Percentiles rank a stretch among this genome's conserved stretches.
phyloP scores from a whole-genome alignment of 2,329 filamentous ascomycete genomes.

The Colletotrichum chrysophilum region DNA sequence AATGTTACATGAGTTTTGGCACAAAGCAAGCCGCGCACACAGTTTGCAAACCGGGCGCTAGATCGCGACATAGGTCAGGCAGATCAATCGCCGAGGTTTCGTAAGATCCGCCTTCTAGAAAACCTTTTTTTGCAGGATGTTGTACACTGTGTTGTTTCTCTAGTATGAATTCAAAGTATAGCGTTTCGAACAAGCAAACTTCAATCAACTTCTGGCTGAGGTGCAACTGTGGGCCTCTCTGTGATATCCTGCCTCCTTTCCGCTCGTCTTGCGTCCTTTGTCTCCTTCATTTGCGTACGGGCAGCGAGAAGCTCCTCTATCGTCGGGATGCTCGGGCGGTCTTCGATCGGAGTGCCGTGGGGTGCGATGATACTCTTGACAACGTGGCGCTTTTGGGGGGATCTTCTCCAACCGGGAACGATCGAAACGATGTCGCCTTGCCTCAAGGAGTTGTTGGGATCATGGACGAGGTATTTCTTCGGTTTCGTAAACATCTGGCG shows the following conservation, averaged over 20 bases:
- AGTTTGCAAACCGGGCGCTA: neutral
- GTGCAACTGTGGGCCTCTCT: neutral
- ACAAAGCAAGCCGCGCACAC: neutral
- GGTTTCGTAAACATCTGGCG: constrained; percentile 70
- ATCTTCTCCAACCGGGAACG: constrained; percentile 67
- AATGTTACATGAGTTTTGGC: neutral
- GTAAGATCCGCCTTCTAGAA: neutral
- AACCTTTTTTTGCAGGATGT: neutral
- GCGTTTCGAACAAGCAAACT: neutral
- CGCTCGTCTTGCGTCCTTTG: constrained; percentile 62
- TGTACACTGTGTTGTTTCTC: neutral
- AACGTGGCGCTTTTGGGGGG: constrained; percentile 73
- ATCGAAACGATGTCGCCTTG: constrained; percentile 80
- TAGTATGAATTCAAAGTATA: neutral
- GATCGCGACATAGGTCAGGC: neutral
- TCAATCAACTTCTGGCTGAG: neutral
- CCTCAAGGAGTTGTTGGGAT: constrained; percentile 75
- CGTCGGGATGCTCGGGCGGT: constrained; percentile 69
- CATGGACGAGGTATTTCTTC: constrained; percentile 74
- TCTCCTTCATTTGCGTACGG: constrained; percentile 58
- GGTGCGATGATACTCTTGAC: constrained; percentile 78
- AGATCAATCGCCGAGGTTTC: neutral
- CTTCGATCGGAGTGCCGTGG: constrained; percentile 64
- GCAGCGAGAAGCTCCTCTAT: constrained; percentile 64
- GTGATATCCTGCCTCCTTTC: constrained; percentile 29